Conservation (phyloP, 495 filamentous ascomycete species). For the Aspergillus leporis region DNA sequence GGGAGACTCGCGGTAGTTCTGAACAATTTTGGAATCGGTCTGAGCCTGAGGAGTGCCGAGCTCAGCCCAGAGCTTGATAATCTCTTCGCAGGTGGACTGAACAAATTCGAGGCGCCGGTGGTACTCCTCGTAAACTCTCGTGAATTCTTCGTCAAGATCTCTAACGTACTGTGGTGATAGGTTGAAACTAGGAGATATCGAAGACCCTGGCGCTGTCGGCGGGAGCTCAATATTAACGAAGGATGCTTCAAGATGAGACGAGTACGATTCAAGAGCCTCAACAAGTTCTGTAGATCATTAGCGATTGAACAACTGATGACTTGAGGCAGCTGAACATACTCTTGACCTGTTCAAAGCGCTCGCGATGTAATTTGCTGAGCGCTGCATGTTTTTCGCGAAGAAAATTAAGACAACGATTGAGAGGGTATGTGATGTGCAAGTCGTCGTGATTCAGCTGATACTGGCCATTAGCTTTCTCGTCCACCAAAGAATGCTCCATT, state of each 20-base stretch:
- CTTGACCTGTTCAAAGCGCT: conserved; percentile 91
- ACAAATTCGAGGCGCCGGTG: conserved; percentile 74
- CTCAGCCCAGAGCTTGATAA: conserved; percentile 93
- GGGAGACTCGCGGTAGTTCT: conserved; percentile 82
- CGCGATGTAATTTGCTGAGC: conserved; percentile 77
- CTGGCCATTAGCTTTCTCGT: conserved; percentile 61
- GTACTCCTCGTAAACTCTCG: conserved; percentile 93
- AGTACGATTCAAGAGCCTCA: conserved; percentile 90
- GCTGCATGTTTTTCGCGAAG: conserved; percentile 84
- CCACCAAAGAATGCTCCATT: conserved; percentile 89
- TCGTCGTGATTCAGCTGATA: conserved; percentile 64
- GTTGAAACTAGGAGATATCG: conserved; percentile 79
- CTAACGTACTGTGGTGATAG: conserved; percentile 86
- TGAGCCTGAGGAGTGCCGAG: conserved; percentile 90
- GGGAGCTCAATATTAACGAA: conserved; percentile 82
- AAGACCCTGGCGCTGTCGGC: conserved; percentile 71
- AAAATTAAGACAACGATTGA: conserved; percentile 70
- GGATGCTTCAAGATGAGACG: conserved; percentile 84
- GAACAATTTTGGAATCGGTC: conserved; percentile 83
- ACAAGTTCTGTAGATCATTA: conserved; percentile 70
- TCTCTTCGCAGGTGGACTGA: conserved; percentile 73
- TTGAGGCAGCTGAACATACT: conserved; percentile 58
- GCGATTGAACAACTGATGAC: conserved; percentile 10
- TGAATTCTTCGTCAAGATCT: conserved; percentile 85
- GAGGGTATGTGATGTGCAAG: conserved; percentile 74